Base-by-base conservation (phyloP, 306 rosid genomes). In the Trifolium subterraneum region DNA sequence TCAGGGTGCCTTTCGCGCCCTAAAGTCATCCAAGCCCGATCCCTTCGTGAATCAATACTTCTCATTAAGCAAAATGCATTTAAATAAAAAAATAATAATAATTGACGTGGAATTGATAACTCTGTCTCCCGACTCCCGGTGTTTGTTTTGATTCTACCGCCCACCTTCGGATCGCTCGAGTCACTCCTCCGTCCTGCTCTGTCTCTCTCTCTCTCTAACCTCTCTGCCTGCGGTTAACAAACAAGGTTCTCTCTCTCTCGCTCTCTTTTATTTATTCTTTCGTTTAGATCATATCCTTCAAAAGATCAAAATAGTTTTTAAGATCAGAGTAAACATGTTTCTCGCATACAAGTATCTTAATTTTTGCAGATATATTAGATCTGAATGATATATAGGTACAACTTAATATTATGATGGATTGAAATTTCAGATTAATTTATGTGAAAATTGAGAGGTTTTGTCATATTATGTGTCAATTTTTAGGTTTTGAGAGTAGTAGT, bases 401-500 rank as follows among this genome's bases (percentile, higher is more conserved):
- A 63, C 15, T 35, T 36, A 35, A 9, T 15, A 16, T 36, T 35
- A 16, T 0, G 15, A 36, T 63, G 13, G 20, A 15, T 60, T 60
- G 12, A 60, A 25, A 31, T 60, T 70, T 31, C 20, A 50, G 18
- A 16, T 50, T 50, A 18, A 51, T 8, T 51, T 51, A 8, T 4
- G 48, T 12, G 13, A 12, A 11, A n/a, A n/a, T n/a, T n/a, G n/a
- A n/a, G n/a, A 44, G 14, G 1, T 15, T 42, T 11, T 42, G 5
- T 22, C 36, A 13, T 13, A 29, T 33, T 7, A 7, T 35, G 9
- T 25, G 58, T 45, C n/a, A 9, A 45, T 68, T 68, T 68, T 18
- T 63, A 33, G 22, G 66, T 38, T 51, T 70, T 38, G 39, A 22
- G 54, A 22, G 27, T 70, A 51, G 27, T 70, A 51, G 58, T 50